A percentile compares a stretch with the other conserved stretches of the same genome.
Evolutionary conservation across 192 early-diverging fungal genomes (phyloP).

Genomic region (Phlyctochytrium bullatum): DNA sequence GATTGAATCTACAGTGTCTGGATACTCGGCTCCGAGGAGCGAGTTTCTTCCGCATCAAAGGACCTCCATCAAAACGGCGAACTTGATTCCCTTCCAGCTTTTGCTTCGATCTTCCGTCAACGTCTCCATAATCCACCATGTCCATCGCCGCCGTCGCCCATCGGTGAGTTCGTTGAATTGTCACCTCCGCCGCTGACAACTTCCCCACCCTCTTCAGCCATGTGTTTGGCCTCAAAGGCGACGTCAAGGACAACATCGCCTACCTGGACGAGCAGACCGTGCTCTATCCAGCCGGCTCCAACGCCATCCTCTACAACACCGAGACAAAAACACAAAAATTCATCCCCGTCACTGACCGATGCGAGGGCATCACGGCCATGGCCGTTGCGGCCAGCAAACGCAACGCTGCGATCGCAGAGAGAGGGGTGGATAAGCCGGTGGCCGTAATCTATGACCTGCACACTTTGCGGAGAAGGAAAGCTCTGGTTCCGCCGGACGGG

Average conservation of each 20-base stretch:
- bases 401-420: conserved; percentile 54
- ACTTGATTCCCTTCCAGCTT: too few relatives aligned
- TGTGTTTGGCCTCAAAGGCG: conserved; percentile 56
- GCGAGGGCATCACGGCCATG: conserved; percentile 53
- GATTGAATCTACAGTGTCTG: too few relatives aligned
- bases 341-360: conserved; percentile 52
- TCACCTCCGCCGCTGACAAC: background rate
- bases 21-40: too few relatives aligned
- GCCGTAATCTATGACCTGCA: conserved; percentile 52
- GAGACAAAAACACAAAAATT: conserved; percentile 56
- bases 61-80: too few relatives aligned
- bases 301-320: conserved; percentile 54
- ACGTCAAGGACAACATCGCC: conserved; percentile 40
- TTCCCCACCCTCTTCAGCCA: conserved; percentile 29
- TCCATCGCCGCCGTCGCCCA: conserved; percentile 59
- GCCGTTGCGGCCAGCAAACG: conserved; percentile 47
- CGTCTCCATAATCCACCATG: conserved; percentile 26
- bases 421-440: conserved; percentile 43
- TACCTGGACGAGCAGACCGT: conserved; percentile 60
- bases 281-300: conserved; percentile 59
- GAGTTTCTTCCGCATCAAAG: too few relatives aligned
- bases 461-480: conserved; percentile 52
- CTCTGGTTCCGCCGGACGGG: conserved; percentile 34
- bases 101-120: too few relatives aligned
- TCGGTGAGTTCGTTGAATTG: conserved; percentile 26